A percentile compares a stretch with the other conserved stretches of the same genome.
Evolutionary conservation across 1,284 basidiomycete species (phyloP).

Genomic region (Wallemia mellicola): DNA sequence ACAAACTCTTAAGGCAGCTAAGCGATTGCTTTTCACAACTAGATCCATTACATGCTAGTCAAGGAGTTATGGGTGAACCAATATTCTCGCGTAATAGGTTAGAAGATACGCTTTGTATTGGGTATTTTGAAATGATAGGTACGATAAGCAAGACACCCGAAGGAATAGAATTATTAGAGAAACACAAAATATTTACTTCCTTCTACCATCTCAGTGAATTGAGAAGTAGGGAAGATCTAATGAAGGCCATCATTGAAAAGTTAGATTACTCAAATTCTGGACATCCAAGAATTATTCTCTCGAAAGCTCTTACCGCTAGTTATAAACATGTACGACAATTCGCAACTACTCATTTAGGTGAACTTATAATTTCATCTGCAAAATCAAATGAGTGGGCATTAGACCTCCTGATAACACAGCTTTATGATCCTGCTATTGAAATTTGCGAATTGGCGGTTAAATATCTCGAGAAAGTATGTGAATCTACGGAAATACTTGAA

Average conservation of each 20-base stretch:
- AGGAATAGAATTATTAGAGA: conserved; percentile 72
- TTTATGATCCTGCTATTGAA: conserved; percentile 70
- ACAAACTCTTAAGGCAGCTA: conserved; percentile 59
- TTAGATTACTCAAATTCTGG: conserved; percentile 72
- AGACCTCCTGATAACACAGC: conserved; percentile 64
- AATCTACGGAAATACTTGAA: conserved; percentile 49
- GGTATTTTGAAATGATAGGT: conserved; percentile 90
- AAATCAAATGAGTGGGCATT: conserved; percentile 52
- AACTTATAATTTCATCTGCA: conserved; percentile 20
- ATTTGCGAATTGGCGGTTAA: conserved; percentile 70
- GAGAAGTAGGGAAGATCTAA: conserved; percentile 63
- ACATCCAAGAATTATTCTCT: conserved; percentile 63
- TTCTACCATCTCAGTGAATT: conserved; percentile 84
- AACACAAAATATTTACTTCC: conserved; percentile 71
- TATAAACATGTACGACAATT: conserved; percentile 69
- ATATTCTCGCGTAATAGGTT: conserved; percentile 63
- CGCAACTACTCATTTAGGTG: conserved; percentile 64
- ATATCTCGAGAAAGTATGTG: conserved; percentile 66
- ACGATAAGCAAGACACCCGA: conserved; percentile 58
- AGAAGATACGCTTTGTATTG: conserved; percentile 52
- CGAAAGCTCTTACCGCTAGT: conserved; percentile 73
- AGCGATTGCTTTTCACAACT: conserved; percentile 68
- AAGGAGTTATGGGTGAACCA: conserved; percentile 24
- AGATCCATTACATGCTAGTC: conserved; percentile 26
- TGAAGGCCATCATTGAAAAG: conserved; percentile 66